These are phyloP conservation scores for Coelastrella sp. DNA, from an alignment of 139 green algal genomes.

Conservation along the genomic window DNA sequence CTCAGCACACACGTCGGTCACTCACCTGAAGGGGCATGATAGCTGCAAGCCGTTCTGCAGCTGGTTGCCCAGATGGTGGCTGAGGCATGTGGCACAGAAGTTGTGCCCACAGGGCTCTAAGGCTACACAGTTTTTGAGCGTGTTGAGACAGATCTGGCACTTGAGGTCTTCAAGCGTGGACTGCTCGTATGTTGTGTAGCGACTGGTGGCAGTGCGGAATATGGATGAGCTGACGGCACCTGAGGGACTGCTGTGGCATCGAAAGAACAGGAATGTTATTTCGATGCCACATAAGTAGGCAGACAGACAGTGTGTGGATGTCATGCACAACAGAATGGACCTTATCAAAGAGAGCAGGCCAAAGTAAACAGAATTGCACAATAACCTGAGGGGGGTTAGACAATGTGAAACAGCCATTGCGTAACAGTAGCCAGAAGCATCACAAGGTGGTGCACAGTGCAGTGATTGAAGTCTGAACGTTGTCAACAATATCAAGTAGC, in stretches of 20 bases:
- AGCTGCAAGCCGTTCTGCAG: conserved; percentile 59
- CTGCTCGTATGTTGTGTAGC: conserved; percentile 70
- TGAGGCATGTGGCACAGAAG: conserved; percentile 77
- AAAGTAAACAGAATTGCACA: too few relatives aligned
- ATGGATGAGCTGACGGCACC: conserved; percentile 35
- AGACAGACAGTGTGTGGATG: too few relatives aligned
- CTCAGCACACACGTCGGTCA: too few relatives aligned
- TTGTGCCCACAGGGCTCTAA: conserved; percentile 82
- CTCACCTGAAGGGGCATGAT: conserved; percentile 58
- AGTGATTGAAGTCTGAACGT: too few relatives aligned
- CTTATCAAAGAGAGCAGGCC: too few relatives aligned
- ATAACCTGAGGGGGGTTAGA: too few relatives aligned
- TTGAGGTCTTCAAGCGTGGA: conserved; percentile 72
- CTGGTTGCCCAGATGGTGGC: conserved; percentile 70
- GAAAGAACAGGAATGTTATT: background rate
- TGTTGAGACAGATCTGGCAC: conserved; percentile 79
- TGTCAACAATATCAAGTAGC: background rate
- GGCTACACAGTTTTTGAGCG: conserved; percentile 68
- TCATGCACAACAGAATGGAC: too few relatives aligned
- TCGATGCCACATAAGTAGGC: too few relatives aligned
- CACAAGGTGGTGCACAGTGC: too few relatives aligned
- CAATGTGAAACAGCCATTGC: too few relatives aligned
- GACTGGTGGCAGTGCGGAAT: conserved; percentile 56
- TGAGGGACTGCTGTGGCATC: conserved; percentile 4
- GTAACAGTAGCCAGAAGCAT: too few relatives aligned